Base-by-base conservation (phyloP, 805 yeast species). In the Suhomyces vadensis region DNA sequence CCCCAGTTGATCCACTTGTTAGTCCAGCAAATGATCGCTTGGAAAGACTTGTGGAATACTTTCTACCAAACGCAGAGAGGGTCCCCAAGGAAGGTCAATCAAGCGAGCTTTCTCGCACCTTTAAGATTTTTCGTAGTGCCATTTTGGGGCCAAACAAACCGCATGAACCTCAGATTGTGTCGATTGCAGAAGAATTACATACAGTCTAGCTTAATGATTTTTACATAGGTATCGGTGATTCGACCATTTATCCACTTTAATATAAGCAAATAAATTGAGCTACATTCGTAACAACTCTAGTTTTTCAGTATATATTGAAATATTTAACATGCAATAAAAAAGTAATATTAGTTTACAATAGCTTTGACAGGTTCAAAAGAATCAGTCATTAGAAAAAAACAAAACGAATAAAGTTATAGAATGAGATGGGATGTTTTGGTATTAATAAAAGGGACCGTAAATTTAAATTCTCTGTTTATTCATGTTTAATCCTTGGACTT, bases 1-100 rank as follows among this genome's bases (percentile, higher is more conserved):
- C 83, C n/a, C 74, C 77, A 19, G 55, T 83, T 17, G 89, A 84
- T 60, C 83, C 87, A 3, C 26, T 83, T 9, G 67, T 85, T 37
- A 71, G 69, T 27, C 91, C 94, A 22, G 36, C 83, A 36, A 88
- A 85, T 64, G 64, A 72, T 26, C 65, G 71, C 25, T 60, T 85
- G 41, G 82, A 75, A 48, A 59, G 68, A 1, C 53, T 70, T 19
- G 71, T 79, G 22, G 60, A 67, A 31, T 63, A 61, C 26, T 68
- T 73, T 50, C 67, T 78, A 27, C 85, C 86, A 14, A 65, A 64
- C n/a, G 65, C 65, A 16, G 64, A 65, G 46, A 55, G 61, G 17
- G 74, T 78, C 4, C 54, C 74, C 9, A 60, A 68, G 9, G 75
- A 75, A 11, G 69, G 66, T 3, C 72, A 63, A 43, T 67, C 81